Evolutionary conservation across 164 flowering plant species (phyloP).

Genomic region (Umbilicus rupestris): DNA sequence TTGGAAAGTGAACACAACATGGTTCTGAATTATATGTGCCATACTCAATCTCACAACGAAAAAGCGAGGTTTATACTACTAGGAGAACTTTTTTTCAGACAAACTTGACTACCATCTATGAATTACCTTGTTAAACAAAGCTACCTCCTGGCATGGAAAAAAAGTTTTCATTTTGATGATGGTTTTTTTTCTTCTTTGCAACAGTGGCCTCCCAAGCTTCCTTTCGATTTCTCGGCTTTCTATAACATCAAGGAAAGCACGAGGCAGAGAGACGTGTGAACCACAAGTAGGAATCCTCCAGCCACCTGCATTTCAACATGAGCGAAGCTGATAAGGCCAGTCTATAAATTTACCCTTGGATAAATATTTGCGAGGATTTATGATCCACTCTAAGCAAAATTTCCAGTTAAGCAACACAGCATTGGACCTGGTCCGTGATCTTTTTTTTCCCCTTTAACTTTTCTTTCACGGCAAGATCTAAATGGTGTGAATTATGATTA

Average conservation of each 20-base stretch:
- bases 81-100: neutral
- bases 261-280: neutral
- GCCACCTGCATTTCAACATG: neutral
- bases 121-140: neutral
- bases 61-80: neutral
- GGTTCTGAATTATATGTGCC: neutral
- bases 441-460: neutral
- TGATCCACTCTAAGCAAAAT: neutral
- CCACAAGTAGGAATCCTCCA: neutral
- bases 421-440: neutral
- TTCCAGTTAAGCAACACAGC: neutral
- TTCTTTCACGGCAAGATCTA: neutral
- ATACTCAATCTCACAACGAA: neutral
- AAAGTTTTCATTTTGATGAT: neutral
- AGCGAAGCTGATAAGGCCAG: neutral
- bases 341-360: neutral
- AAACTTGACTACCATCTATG: neutral
- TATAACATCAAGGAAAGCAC: neutral
- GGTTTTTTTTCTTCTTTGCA: neutral
- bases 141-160: neutral
- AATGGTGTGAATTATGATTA: slow-evolving; percentile 2
- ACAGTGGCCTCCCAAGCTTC: neutral
- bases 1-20: neutral
- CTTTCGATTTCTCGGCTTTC: neutral
- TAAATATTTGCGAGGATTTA: neutral